These are phyloP conservation scores for Tylopilus sp. DNA, from an alignment of 768 basidiomycete genomes.

Conservation along the genomic window DNA sequence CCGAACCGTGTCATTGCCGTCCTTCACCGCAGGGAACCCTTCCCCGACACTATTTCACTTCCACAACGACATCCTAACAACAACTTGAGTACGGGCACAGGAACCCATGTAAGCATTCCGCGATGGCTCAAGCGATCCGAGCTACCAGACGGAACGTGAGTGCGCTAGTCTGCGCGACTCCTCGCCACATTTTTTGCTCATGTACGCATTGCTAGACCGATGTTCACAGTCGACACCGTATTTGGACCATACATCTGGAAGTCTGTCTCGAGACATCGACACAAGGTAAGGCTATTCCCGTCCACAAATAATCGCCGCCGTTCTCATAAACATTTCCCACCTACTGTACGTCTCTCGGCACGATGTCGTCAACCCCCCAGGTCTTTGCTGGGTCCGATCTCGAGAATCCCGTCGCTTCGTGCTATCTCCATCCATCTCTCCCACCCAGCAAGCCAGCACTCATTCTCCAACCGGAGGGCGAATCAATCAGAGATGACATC, in stretches of 20 bases:
- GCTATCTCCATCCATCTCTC: constrained; percentile 11
- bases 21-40: constrained; percentile 25
- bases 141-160: constrained; percentile 24
- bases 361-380: constrained; percentile 1
- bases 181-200: neutral
- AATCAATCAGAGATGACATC: constrained; percentile 30
- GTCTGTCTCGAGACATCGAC: constrained; percentile 18
- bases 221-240: constrained; percentile 21
- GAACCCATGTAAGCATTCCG: constrained; percentile 15
- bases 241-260: constrained; percentile 28
- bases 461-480: constrained; percentile 19
- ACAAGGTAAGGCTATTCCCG: constrained; percentile 15
- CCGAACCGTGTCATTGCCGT: constrained; percentile 18
- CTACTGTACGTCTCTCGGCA: neutral
- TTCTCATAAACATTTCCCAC: neutral
- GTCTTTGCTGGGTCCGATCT: constrained; percentile 25
- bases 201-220: constrained; percentile 4
- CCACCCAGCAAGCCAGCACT: constrained; percentile 16
- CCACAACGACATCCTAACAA: constrained; percentile 8
- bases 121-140: constrained; percentile 29
- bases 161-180: neutral
- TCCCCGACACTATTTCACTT: constrained; percentile 28
- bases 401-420: constrained; percentile 22
- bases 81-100: neutral
- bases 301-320: neutral